Conservation (phyloP, 1,139 yeast genomes). For the Meyerozyma smithsonii region DNA sequence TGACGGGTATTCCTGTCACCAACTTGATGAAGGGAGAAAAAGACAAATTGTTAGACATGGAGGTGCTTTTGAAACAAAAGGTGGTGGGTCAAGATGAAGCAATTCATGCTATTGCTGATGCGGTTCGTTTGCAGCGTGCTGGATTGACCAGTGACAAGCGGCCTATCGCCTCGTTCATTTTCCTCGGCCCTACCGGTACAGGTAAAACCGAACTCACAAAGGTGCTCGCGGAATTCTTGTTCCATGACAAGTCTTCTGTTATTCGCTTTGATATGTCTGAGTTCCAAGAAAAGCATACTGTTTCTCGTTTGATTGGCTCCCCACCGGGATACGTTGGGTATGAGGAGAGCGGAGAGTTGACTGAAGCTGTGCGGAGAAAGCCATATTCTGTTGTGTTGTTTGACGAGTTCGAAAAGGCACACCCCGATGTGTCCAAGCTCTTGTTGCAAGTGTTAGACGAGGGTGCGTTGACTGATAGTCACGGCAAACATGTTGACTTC, state of each 20-base stretch:
- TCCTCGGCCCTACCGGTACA: conserved; percentile 96
- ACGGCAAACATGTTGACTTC: conserved; percentile 91
- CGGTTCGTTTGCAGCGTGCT: conserved; percentile 93
- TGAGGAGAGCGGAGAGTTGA: conserved; percentile 92
- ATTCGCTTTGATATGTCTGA: conserved; percentile 96
- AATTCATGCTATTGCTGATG: conserved; percentile 81
- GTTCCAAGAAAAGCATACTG: conserved; percentile 89
- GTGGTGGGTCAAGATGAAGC: conserved; percentile 98
- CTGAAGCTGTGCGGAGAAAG: conserved; percentile 92
- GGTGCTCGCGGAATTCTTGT: conserved; percentile 83
- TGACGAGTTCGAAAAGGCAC: conserved; percentile 97
- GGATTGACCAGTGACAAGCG: conserved; percentile 91
- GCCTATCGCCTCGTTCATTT: conserved; percentile 94
- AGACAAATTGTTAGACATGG: conserved; percentile 87
- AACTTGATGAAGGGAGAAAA: conserved; percentile 91
- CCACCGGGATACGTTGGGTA: conserved; percentile 98
- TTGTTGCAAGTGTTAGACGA: conserved; percentile 91
- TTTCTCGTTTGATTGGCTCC: conserved; percentile 88
- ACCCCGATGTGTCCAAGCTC: conserved; percentile 85
- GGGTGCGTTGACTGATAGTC: conserved; percentile 90
- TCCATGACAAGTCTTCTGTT: conserved; percentile 82
- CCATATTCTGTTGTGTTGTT: conserved; percentile 91
- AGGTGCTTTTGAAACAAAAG: conserved; percentile 62
- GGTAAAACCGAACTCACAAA: conserved; percentile 96
- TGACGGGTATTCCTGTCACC: conserved; percentile 96